Percentiles rank a stretch among this genome's conserved stretches.
Evolutionary conservation across 2,329 filamentous ascomycete species (phyloP).

Genomic region (Xylaria multiplex): DNA sequence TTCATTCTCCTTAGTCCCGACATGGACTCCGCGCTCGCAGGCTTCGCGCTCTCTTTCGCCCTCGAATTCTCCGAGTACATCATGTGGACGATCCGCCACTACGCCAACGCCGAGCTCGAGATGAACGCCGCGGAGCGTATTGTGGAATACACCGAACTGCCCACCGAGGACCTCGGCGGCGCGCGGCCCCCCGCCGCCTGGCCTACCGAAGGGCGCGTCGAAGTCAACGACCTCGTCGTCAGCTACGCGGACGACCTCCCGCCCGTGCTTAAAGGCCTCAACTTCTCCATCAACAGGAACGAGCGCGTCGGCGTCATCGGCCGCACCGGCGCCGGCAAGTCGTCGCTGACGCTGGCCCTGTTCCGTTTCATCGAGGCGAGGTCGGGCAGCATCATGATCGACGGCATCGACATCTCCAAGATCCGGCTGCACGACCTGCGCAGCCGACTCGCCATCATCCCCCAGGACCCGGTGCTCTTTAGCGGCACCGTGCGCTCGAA

Average conservation of each 20-base stretch:
- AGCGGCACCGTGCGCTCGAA: slow-evolving; percentile 81
- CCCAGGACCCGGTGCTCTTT: slow-evolving; percentile 82
- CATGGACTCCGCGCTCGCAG: slow-evolving; percentile 76
- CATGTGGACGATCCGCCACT: slow-evolving; percentile 57
- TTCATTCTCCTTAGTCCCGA: slow-evolving; percentile 69
- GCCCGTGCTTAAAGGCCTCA: slow-evolving; percentile 75
- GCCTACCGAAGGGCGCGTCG: slow-evolving; percentile 78
- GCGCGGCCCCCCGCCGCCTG: slow-evolving; percentile 73
- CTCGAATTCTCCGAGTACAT: slow-evolving; percentile 73
- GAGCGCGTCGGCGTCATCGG: slow-evolving; percentile 81
- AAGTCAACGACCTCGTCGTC: slow-evolving; percentile 78
- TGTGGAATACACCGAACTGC: slow-evolving; percentile 76
- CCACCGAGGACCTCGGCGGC: slow-evolving; percentile 73
- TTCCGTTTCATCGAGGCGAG: slow-evolving; percentile 80
- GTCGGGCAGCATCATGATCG: slow-evolving; percentile 73
- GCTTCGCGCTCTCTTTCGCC: slow-evolving; percentile 79
- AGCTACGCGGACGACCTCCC: slow-evolving; percentile 77
- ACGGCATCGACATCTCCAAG: slow-evolving; percentile 78
- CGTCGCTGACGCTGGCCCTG: slow-evolving; percentile 76
- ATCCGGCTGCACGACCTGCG: slow-evolving; percentile 76
- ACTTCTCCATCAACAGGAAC: slow-evolving; percentile 72
- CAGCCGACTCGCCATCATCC: slow-evolving; percentile 81
- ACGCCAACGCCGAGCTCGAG: slow-evolving; percentile 74
- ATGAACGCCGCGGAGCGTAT: slow-evolving; percentile 84
- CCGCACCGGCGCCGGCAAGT: slow-evolving; percentile 81